Evolutionary conservation across 2,329 filamentous ascomycete species (phyloP), one percentile per base, ranked within the genome.

Genomic region (Neonectria hederae): DNA sequence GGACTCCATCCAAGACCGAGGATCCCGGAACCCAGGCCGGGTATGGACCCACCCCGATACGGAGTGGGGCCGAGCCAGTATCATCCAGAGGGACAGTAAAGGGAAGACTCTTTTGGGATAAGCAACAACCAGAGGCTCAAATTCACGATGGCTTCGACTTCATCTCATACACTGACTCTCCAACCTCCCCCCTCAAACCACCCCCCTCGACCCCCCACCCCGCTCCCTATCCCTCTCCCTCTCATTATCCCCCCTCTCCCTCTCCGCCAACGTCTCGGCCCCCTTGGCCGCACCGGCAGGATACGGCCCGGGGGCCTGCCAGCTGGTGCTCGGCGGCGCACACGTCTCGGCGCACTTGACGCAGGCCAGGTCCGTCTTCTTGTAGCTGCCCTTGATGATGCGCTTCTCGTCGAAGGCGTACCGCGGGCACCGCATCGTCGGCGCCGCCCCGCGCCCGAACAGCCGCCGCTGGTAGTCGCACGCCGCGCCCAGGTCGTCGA

Each of bases 381-480:
- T 53, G 26, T 66, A 74, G 40, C 59, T 66, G 42, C 69, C 72
- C 49, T 74, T 69, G 42, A 74, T 74, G 14, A 73, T 59, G 32
- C 72, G 64, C 53, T 73, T 73, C n/a, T 69, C 69, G 59, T 74
- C 72, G 11, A 74, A 73, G 1, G 69, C 66, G 57, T 72, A 74
- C 13, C 72, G 66, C 24, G 72, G 72, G 26, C 72, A 74, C 3
- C 57, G 62, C 68, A 69, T 72, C 49, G 72, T 73, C 0, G 72
- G 63, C 6, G 35, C 46, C 0, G 72, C 72, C 45, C 61, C 52
- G 21, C 72, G 70, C 17, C 72, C 72, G 26, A 66, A 69, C n/a
- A 73, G 60, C 24, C 72, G 69, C 14, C 72, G 69, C 60, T 73
- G 72, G 62, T 74, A 73, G 54, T 74, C 72, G 59, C 72, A 74